Evolutionary conservation across 108 stramenopile species (phyloP), one percentile per base, ranked within the genome.

Genomic region (Mediolabrus comicus): DNA sequence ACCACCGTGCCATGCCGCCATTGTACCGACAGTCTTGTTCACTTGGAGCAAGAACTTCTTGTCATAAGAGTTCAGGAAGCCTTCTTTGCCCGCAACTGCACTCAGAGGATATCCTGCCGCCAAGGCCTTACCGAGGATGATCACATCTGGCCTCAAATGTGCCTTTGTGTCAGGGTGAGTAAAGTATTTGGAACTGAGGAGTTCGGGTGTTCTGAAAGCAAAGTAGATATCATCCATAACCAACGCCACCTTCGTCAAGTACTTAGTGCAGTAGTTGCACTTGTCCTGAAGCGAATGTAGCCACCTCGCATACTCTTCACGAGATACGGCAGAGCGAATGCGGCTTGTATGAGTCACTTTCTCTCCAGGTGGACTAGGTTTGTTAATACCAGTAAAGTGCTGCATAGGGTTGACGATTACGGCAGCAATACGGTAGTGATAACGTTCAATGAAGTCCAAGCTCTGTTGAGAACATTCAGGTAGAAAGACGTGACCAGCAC

Each of bases 381-480:
- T 81, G 60, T 84, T 84, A 3, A 84, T 49, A 0, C 83, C 83
- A 7, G 83, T 84, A 30, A 84, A 84, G 52, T 84, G 83, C 36
- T 84, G 83, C 83, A 84, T 84, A 0, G 83, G 80, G 43, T 84
- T 84, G n/a, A 84, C 76, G 56, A 84, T 73, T 13, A 84, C 83
- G 19, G 75, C 83, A 51, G 71, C 71, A 28, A 84, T 84, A 36
- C 83, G 83, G 60, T 81, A 81, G 65, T 84, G 83, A 39, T 81
- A 84, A 28, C 65, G 72, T 55, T 84, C 80, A 43, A 84, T 81
- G 51, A 84, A 81, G 26, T 84, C 83, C 11, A 84, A 28, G 31
- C 59, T 62, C 13, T 28, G 14, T 46, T 63, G 67, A 13, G 56
- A 35, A 26, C 83, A 81, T 49, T 84, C 83, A 33, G 80, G 75